Percentiles rank a stretch among this genome's conserved stretches.
Conservation (phyloP, 345 rosid species). For the Euphorbia peplus region DNA sequence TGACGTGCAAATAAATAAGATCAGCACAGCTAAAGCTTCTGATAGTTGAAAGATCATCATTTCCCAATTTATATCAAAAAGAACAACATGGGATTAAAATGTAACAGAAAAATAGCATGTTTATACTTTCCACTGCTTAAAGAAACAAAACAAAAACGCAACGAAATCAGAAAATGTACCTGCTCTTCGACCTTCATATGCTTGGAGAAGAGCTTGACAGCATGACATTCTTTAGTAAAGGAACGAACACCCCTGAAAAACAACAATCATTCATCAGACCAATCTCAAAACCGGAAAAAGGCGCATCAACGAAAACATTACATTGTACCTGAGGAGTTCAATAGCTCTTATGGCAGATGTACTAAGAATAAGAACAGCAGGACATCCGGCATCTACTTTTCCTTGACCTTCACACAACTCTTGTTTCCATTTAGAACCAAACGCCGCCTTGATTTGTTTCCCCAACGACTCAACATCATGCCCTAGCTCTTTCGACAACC, state of each 20-base stretch:
- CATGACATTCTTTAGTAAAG: conserved; percentile 64
- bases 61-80: conserved; percentile 22
- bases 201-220: conserved; percentile 77
- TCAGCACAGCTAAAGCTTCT: conserved; percentile 35
- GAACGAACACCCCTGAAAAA: conserved; percentile 57
- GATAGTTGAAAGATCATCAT: conserved; percentile 29
- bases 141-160: neutral
- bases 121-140: neutral
- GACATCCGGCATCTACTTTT: conserved; percentile 57
- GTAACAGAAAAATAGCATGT: neutral
- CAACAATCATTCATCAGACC: neutral
- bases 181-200: conserved; percentile 91
- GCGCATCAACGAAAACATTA: neutral
- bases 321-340: conserved; percentile 56
- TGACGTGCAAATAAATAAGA: conserved; percentile 45
- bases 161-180: too few species aligned
- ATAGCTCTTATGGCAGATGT: conserved; percentile 73
- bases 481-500: conserved; percentile 39
- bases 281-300: neutral
- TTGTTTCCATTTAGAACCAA: conserved; percentile 63
- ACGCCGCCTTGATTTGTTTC: conserved; percentile 50
- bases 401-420: conserved; percentile 54
- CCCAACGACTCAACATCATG: conserved; percentile 48
- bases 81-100: neutral
- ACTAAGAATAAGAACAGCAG: conserved; percentile 59